Evolutionary conservation across 2,329 filamentous ascomycete species (phyloP), one percentile per base, ranked within the genome.

Genomic region (Colletotrichum scovillei): DNA sequence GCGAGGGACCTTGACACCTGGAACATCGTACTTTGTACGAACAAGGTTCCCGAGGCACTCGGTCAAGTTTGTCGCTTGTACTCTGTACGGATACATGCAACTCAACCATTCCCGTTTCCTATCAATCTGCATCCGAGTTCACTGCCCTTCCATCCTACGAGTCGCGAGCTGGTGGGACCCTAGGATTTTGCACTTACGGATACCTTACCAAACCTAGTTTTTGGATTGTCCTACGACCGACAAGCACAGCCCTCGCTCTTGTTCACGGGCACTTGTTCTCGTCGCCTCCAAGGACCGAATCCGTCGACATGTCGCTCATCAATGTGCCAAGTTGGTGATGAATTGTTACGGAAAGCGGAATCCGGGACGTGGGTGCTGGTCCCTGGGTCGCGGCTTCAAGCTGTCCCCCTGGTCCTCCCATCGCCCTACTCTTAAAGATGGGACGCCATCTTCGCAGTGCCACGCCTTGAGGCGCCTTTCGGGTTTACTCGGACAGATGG

Each of bases 151-250:
- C 9, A 35, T 56, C 32, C 63, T 46, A 28, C 26, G 26, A 60
- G 56, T 67, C 55, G 55, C 63, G 55, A 60, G 28, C 53, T 32
- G 30, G 56, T 71, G 24, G 46, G 46, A 22, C 56, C 53, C 42
- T 46, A 19, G 38, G 16, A 46, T 26, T 35, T 35, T 35, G 32
- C 42, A 22, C 24, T 32, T 49, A 14, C 38, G 38, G 38, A 16
- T 7, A 42, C 16, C 22, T n/a, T 16, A 55, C 55, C 42, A 19
- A 49, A 22, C 42, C 19, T 49, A 19, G 42, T 11, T n/a, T 49
- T n/a, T 49, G 42, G 42, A 49, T 49, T 19, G 42, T 49, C 42
- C 42, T 42, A 38, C 38, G 60, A 69, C 38, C 59, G 53, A 24
- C 55, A 67, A 52, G 64, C 55, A 59, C 55, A 22, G 30, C 14